Percentiles rank a stretch among this genome's conserved stretches.
These are phyloP conservation scores for Aspergillus funiculosus DNA, from an alignment of 495 filamentous ascomycete genomes.

Conservation along the genomic window DNA sequence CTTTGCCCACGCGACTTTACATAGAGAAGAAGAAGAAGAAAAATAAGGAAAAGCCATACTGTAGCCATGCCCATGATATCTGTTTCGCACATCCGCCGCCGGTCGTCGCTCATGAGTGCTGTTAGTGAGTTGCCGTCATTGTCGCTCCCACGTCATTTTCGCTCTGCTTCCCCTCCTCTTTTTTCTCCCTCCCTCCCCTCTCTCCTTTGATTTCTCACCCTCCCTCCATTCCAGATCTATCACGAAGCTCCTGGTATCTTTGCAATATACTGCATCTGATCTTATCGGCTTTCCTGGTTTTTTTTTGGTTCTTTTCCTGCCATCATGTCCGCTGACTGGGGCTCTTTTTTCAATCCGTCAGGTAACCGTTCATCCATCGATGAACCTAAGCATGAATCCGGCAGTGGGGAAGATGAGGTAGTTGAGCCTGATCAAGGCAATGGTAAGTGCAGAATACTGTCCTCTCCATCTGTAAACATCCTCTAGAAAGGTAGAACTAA, in stretches of 20 bases:
- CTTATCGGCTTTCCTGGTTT: conserved; percentile 6
- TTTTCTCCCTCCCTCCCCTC: conserved; percentile 7
- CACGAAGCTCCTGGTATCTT: not conserved
- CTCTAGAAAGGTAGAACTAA: not conserved
- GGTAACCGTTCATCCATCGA: conserved; percentile 53
- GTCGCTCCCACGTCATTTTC: conserved; percentile 21
- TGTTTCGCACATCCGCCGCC: conserved; percentile 21
- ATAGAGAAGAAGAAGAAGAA: conserved; percentile 6
- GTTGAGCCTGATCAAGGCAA: conserved; percentile 64
- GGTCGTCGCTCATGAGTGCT: conserved; percentile 34
- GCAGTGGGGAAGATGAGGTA: conserved; percentile 63
- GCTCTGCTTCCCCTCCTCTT: conserved; percentile 11
- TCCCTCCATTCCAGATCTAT: too few relatives aligned
- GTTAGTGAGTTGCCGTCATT: conserved; percentile 14
- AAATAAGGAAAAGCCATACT: conserved; percentile 8
- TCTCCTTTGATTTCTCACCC: not conserved
- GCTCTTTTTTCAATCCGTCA: conserved; percentile 27
- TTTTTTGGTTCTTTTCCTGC: not conserved
- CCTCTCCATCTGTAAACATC: not conserved
- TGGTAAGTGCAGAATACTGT: conserved; percentile 32
- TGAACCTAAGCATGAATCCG: conserved; percentile 35
- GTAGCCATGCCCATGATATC: conserved; percentile 24
- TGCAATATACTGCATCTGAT: not conserved
- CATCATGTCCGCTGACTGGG: conserved; percentile 36
- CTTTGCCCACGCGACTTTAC: conserved; percentile 5